Evolutionary conservation across 139 green algal genomes (phyloP), one percentile per base, ranked within the genome.

Genomic region (Pycnococcus provasolii): DNA sequence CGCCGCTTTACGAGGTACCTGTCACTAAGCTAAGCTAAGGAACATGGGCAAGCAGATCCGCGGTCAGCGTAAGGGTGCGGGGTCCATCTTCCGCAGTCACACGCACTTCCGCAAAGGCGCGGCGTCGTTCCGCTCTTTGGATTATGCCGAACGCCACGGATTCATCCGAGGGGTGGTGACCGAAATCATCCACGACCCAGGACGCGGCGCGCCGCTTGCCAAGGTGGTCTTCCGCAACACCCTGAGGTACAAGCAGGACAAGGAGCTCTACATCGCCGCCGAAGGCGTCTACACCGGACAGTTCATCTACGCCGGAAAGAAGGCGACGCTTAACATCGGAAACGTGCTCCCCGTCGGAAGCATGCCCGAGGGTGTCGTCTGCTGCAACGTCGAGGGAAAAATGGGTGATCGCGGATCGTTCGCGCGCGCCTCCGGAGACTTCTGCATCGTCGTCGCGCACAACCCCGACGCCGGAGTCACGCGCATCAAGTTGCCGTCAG

Each of bases 361-460:
- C 62, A 95, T 99, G 91, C 94, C 94, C 58, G 94, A 99, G 84
- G 94, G 94, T 83, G 92, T 91, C 79, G 89, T 99, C 73, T 78
- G 96, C 47, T 97, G 93, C 92, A 98, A 98, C 80, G 79, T 99
- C 64, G 94, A 98, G 88, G 84, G 88, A 79, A 90, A 91, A 68
- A 68, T 88, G 6, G 91, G 91, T 55, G 94, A 99, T 81, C 86
- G 94, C 59, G 91, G 93, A 53, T 68, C 82, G 2, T 67, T 99
- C 60, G 94, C 94, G 1, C 87, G 91, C 67, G 86, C 83, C 70
- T 96, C 88, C 40, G 94, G 94, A 50, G 91, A 97, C 84, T 99
- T 96, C 77, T 88, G 81, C 73, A 95, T 98, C 71, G 79, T 99
- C 37, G 89, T 99, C 64, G 85, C 89, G 4, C 94, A 99, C 85